phyloP scores from a whole-genome alignment of 371 early-diverging fungal genomes.

The Conidiobolus incongruus region DNA sequence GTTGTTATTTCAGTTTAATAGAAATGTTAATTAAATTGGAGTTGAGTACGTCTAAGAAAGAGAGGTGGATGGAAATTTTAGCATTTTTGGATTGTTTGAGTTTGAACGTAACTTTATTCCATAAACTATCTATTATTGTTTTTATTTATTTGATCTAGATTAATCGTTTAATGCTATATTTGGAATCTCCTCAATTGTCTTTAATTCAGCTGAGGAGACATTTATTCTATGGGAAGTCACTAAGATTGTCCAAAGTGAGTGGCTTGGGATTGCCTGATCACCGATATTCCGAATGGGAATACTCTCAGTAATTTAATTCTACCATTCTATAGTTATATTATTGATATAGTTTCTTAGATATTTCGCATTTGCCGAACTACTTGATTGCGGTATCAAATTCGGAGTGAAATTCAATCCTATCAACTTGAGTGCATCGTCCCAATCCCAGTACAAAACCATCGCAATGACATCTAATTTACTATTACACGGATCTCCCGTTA shows the following conservation, averaged over 20 bases:
- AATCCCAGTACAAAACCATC: neutral
- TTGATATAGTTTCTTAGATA: conserved; percentile 12
- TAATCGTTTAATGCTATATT: neutral
- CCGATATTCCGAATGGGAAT: conserved; percentile 68
- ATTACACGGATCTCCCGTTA: conserved; percentile 8
- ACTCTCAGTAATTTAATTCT: conserved; percentile 28
- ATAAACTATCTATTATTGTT: neutral
- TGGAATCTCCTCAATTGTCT: neutral
- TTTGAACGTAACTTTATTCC: conserved; percentile 23
- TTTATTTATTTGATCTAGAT: neutral
- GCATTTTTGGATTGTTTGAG: conserved; percentile 41
- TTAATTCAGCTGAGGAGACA: neutral
- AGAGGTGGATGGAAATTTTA: conserved; percentile 36
- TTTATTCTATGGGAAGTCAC: neutral
- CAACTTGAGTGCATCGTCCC: conserved; percentile 11
- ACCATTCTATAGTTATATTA: neutral
- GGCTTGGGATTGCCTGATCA: conserved; percentile 36
- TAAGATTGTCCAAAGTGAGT: conserved; percentile 20
- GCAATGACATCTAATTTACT: conserved; percentile 10
- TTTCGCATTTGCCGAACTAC: conserved; percentile 48
- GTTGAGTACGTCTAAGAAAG: neutral
- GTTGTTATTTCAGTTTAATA: conserved; percentile 32
- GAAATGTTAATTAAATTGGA: conserved; percentile 26
- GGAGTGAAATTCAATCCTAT: conserved; percentile 44
- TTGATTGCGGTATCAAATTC: conserved; percentile 39